These are phyloP conservation scores for Cryptococcus wingfieldii DNA, from an alignment of 1,284 basidiomycete genomes.

Conservation along the genomic window DNA sequence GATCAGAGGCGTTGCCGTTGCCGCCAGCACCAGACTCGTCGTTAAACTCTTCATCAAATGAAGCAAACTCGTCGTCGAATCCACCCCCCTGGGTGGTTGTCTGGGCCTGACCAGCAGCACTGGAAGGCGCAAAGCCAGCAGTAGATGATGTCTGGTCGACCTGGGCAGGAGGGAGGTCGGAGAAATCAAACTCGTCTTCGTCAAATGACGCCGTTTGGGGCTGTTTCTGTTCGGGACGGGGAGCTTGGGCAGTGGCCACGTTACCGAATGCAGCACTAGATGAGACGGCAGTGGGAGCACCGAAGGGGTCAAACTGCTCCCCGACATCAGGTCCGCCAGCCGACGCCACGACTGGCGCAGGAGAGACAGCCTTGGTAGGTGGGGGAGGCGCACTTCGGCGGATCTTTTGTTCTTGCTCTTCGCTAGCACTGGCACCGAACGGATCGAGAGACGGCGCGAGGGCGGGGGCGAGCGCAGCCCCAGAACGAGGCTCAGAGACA, in stretches of 20 bases:
- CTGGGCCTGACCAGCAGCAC: neutral
- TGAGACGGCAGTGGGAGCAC: slow-evolving; percentile 1
- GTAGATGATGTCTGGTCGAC: slow-evolving; percentile 13
- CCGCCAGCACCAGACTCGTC: slow-evolving; percentile 7
- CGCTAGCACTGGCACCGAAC: neutral
- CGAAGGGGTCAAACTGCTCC: slow-evolving; percentile 6
- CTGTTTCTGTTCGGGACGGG: slow-evolving; percentile 1
- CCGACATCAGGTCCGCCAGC: neutral
- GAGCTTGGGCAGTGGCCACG: slow-evolving; percentile 3
- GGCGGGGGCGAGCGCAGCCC: slow-evolving; percentile 54
- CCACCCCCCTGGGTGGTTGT: slow-evolving; percentile 3
- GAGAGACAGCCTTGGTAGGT: slow-evolving; percentile 12
- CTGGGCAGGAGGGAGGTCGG: slow-evolving; percentile 53
- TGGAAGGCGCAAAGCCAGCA: slow-evolving; percentile 15
- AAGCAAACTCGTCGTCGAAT: slow-evolving; percentile 49
- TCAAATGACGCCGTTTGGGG: slow-evolving; percentile 57
- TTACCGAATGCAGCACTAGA: slow-evolving; percentile 2
- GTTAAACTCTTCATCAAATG: slow-evolving; percentile 53
- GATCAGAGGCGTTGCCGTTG: slow-evolving; percentile 15
- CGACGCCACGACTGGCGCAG: neutral
- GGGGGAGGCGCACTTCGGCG: slow-evolving; percentile 44
- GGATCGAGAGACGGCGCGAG: slow-evolving; percentile 36
- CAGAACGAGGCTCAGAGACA: slow-evolving; percentile 38
- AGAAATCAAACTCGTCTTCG: slow-evolving; percentile 83
- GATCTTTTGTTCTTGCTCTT: slow-evolving; percentile 14